Base-by-base conservation (phyloP, 306 rosid species). In the Senna tora region DNA sequence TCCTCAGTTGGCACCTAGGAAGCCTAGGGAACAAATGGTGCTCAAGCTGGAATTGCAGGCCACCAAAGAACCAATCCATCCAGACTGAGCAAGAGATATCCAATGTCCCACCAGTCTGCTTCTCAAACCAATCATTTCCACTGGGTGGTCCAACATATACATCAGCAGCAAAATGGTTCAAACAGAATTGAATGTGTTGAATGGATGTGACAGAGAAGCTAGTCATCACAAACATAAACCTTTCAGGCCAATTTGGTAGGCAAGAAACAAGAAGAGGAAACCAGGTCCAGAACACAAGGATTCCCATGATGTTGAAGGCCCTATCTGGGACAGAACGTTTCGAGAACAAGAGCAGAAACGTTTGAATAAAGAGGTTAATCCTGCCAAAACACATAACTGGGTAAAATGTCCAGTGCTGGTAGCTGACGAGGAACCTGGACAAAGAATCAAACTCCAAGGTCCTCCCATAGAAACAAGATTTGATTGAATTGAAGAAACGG, bases 41-140 rank as follows among this genome's bases (percentile, higher is more conserved):
- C 74, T 87, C 91, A 17, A 87, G 85, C 60, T 87, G 91, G 50
- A 87, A 87, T 38, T 90, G 92, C 78, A 90, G 82, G 0, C 96
- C 96, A 34, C 96, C 96, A 78, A 72, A 84, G 80, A 90, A 90
- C 96, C 96, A 85, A 64, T 90, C 96, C 96, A 90, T 90, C 86
- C 88, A 87, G 9, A 62, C 4, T 0, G 96, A 80, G 65, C 96
- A 87, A 50, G 87, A 32, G 30, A 89, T 89, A 41, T 89, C 92
- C 49, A 89, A 39, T 13, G 96, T 87, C 25, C 96, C 96, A 59
- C 75, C 32, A 7, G 92, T 59, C 36, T 90, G 96, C 75, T 87
- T 90, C 84, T 90, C 85, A 54, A 87, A 84, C 96, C 96, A 90
- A 50, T 90, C 89, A 54, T 87, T 84, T 5, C 92, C 92, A 43